These are phyloP conservation scores for Speleostelium caveatum DNA, from an alignment of 78 protist species.

Conservation along the genomic window DNA sequence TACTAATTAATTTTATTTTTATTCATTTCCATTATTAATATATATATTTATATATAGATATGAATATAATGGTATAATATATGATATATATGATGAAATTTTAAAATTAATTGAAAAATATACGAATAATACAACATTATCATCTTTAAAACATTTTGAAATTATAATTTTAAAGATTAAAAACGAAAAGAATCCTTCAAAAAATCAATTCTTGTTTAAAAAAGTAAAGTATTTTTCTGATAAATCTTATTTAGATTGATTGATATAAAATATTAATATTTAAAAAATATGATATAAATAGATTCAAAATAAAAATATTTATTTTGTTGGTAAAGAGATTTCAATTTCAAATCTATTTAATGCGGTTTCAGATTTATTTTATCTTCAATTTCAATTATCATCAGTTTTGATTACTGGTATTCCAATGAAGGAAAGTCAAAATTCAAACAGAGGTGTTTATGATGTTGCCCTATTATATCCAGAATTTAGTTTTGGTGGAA, in stretches of 20 bases:
- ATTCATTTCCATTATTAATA: too few relatives aligned
- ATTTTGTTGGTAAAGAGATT: slow-evolving; percentile 32
- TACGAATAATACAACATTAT: not conserved
- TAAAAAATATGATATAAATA: not conserved
- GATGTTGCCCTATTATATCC: slow-evolving; percentile 10
- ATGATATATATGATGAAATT: slow-evolving; percentile 12
- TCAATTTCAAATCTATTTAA: slow-evolving; percentile 3
- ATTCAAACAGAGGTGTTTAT: slow-evolving; percentile 4
- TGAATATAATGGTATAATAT: not conserved
- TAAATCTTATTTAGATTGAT: not conserved
- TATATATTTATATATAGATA: not conserved
- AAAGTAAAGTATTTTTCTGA: not conserved
- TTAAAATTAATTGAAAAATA: not conserved
- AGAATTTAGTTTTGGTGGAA: not conserved
- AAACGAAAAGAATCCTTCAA: not conserved
- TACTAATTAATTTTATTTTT: too few relatives aligned
- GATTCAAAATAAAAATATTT: slow-evolving; percentile 13
- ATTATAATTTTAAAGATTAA: slow-evolving; percentile 11
- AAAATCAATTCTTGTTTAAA: not conserved
- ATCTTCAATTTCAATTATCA: slow-evolving; percentile 18
- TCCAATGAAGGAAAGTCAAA: slow-evolving; percentile 57
- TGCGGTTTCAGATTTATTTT: slow-evolving; percentile 26
- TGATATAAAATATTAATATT: not conserved
- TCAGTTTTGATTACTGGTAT: slow-evolving; percentile 43
- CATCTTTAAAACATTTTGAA: not conserved